Evolutionary conservation across 2,329 filamentous ascomycete genomes (phyloP).

Genomic region (Aureobasidium sp.): DNA sequence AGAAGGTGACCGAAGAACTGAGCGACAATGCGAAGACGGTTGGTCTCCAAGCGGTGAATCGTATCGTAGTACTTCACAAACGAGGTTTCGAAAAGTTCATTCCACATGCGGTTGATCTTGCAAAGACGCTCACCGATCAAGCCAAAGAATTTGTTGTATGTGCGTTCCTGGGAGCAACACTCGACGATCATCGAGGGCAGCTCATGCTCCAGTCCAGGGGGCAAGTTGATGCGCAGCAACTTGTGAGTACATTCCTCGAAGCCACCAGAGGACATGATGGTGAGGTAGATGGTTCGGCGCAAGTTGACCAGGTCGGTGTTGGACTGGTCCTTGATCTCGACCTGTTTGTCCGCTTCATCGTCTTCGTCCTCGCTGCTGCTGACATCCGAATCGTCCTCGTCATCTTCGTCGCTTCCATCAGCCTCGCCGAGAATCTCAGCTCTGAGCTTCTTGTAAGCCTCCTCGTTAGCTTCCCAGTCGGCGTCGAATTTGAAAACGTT

Average conservation of each 20-base stretch:
- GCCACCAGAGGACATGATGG: slow-evolving; percentile 91
- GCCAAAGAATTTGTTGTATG: slow-evolving; percentile 96
- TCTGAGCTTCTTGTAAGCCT: slow-evolving; percentile 80
- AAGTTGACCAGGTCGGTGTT: slow-evolving; percentile 94
- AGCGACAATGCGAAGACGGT: slow-evolving; percentile 87
- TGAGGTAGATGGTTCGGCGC: slow-evolving; percentile 89
- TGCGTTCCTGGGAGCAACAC: slow-evolving; percentile 91
- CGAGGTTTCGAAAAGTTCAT: slow-evolving; percentile 79
- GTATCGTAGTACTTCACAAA: slow-evolving; percentile 95
- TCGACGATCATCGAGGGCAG: slow-evolving; percentile 95
- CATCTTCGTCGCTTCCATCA: slow-evolving; percentile 61
- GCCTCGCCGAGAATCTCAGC: slow-evolving; percentile 85
- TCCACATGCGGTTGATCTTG: slow-evolving; percentile 93
- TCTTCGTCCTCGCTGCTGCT: slow-evolving; percentile 44
- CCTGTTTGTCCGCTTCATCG: slow-evolving; percentile 66
- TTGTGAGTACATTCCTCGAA: slow-evolving; percentile 98
- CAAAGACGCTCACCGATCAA: slow-evolving; percentile 90
- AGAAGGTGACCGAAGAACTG: slow-evolving; percentile 91
- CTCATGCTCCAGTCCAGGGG: slow-evolving; percentile 77
- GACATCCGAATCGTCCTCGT: slow-evolving; percentile 54
- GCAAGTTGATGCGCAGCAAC: slow-evolving; percentile 79
- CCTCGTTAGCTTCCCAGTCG: slow-evolving; percentile 85
- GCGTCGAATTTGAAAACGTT: slow-evolving; percentile 95
- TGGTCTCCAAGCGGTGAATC: slow-evolving; percentile 95
- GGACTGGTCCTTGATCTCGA: slow-evolving; percentile 97